A percentile compares a stretch with the other conserved stretches of the same genome.
Evolutionary conservation across 345 rosid species (phyloP).

Genomic region (Aquilaria yunnanensis): DNA sequence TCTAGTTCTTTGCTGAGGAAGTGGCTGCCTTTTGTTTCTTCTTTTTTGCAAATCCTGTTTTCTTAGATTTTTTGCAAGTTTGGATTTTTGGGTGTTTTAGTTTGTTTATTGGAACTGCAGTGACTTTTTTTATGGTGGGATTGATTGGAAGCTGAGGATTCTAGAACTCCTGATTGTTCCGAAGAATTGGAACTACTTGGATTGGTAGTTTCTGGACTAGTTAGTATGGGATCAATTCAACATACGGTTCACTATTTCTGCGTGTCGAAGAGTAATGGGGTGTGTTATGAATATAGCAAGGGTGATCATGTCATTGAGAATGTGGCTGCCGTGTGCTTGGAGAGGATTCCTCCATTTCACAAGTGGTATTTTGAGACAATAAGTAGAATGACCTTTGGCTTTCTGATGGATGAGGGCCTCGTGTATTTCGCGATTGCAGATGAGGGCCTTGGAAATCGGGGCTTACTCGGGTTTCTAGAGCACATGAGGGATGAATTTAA

Average conservation of each 20-base stretch:
- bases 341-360: conserved; percentile 61
- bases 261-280: conserved; percentile 47
- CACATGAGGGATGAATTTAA: conserved; percentile 66
- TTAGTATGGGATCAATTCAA: conserved; percentile 49
- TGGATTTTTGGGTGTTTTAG: no score
- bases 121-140: no score
- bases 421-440: conserved; percentile 64
- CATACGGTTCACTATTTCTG: conserved; percentile 69
- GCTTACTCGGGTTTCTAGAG: conserved; percentile 58
- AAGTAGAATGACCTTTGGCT: conserved; percentile 51
- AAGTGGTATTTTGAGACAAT: conserved; percentile 77
- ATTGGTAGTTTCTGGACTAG: background rate
- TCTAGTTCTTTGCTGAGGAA: no score
- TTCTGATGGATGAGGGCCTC: conserved; percentile 59
- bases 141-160: no score
- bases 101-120: no score
- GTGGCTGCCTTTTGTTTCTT: no score
- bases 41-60: no score
- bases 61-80: no score
- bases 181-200: background rate
- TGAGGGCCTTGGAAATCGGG: conserved; percentile 40
- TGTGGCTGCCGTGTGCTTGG: conserved; percentile 55
- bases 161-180: no score
- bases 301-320: conserved; percentile 51
- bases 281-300: conserved; percentile 44